Conservation (phyloP, 2,329 filamentous ascomycete species). For the Plenodomus tracheiphilus region DNA sequence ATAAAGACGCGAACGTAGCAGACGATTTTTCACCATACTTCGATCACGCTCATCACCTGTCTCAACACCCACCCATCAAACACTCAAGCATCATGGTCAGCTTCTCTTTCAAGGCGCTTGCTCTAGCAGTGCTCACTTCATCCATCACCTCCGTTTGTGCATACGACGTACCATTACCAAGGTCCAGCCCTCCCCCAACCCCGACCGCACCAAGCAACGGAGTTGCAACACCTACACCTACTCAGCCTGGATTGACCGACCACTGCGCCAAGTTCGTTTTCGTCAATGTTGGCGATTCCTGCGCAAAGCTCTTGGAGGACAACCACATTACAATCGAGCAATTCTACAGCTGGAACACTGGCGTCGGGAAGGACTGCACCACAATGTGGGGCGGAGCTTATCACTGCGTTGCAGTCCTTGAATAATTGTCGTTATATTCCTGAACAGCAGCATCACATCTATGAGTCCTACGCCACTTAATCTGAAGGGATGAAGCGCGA, state of each 20-base stretch:
- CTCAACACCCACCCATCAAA: neutral
- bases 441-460: neutral
- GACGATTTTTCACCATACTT: neutral
- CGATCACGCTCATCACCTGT: neutral
- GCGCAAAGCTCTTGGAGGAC: neutral
- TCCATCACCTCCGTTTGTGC: neutral
- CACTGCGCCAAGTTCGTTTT: conserved; percentile 8
- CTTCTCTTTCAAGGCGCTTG: neutral
- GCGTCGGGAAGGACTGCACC: neutral
- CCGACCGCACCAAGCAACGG: neutral
- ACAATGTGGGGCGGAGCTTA: neutral
- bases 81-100: neutral
- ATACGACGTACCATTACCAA: too few species aligned
- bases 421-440: neutral
- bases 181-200: too few species aligned
- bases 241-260: conserved; percentile 5
- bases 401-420: neutral
- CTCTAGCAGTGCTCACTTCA: neutral
- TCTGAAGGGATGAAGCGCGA: too few species aligned
- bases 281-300: neutral
- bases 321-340: neutral
- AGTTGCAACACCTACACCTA: conserved; percentile 4
- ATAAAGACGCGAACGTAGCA: neutral
- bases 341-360: neutral
- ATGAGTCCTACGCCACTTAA: neutral